These are phyloP conservation scores for Russula sp. DNA, from an alignment of 768 basidiomycete species.

Conservation along the genomic window DNA sequence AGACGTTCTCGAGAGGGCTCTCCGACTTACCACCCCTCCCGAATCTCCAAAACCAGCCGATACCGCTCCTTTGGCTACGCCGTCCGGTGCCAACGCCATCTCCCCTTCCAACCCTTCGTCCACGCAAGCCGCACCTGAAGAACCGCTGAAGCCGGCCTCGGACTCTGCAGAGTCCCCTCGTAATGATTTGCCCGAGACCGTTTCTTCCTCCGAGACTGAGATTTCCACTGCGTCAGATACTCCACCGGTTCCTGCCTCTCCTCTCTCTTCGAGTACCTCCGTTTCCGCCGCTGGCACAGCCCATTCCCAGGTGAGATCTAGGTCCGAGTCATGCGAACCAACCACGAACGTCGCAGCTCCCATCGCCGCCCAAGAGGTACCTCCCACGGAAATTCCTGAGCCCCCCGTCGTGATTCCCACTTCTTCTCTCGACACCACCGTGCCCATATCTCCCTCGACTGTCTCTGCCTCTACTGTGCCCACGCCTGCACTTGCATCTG, in stretches of 20 bases:
- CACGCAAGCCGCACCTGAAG: neutral
- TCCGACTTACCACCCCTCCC: slow-evolving; percentile 44
- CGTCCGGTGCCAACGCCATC: neutral
- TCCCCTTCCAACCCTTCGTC: neutral
- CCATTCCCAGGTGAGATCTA: slow-evolving; percentile 24
- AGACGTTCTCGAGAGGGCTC: slow-evolving; percentile 48
- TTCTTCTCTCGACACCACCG: neutral
- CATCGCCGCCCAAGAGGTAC: neutral
- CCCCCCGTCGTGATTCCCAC: neutral
- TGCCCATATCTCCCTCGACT: neutral
- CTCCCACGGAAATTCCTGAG: slow-evolving; percentile 1
- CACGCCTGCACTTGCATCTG: neutral
- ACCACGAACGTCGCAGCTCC: neutral
- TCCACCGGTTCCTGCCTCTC: slow-evolving; percentile 41
- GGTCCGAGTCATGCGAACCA: neutral
- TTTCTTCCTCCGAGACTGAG: slow-evolving; percentile 45
- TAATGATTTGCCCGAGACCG: slow-evolving; percentile 30
- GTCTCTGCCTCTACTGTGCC: neutral
- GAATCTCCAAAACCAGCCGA: slow-evolving; percentile 22
- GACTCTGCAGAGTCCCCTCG: slow-evolving; percentile 16
- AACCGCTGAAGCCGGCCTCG: neutral
- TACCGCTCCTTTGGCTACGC: neutral
- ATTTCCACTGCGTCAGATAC: slow-evolving; percentile 45
- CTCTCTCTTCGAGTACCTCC: slow-evolving; percentile 54
- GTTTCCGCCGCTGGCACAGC: slow-evolving; percentile 35